Conservation (phyloP, 176 grass and related monocot species). For the Phyllostachys edulis region DNA sequence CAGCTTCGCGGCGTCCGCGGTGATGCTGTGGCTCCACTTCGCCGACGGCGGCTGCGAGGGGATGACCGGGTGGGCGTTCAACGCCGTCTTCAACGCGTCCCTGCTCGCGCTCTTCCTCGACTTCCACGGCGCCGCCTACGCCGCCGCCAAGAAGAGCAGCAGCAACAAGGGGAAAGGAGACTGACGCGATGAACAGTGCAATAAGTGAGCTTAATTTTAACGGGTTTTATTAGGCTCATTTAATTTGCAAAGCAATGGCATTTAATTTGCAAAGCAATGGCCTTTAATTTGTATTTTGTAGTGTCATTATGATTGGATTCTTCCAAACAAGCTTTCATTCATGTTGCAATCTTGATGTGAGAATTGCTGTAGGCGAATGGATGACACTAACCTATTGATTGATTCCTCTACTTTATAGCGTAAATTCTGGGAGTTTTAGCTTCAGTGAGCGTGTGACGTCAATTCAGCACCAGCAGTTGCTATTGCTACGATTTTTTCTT, state of each 20-base stretch:
- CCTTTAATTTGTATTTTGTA: neutral
- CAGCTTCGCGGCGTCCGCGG: slow-evolving; percentile 67
- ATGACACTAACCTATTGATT: neutral
- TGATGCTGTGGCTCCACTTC: slow-evolving; percentile 78
- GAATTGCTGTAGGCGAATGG: neutral
- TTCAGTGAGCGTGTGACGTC: neutral
- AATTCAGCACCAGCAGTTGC: neutral
- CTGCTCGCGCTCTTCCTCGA: slow-evolving; percentile 81
- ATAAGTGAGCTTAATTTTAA: neutral
- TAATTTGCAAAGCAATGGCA: neutral
- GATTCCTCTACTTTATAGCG: neutral
- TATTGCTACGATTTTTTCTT: neutral
- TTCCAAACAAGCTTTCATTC: neutral
- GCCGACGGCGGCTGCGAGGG: slow-evolving; percentile 67
- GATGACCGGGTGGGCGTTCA: slow-evolving; percentile 81
- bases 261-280: no score
- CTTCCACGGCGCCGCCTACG: slow-evolving; percentile 69
- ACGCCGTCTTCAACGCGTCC: slow-evolving; percentile 86
- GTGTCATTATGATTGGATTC: neutral
- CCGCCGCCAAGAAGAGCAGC: slow-evolving; percentile 36
- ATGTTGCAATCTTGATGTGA: neutral
- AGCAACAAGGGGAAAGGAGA: slow-evolving; percentile 14
- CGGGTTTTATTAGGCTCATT: neutral
- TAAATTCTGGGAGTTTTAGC: neutral
- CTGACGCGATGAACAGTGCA: neutral